phyloP scores from a whole-genome alignment of 2,329 filamentous ascomycete species.

The Diatrype stigma region DNA sequence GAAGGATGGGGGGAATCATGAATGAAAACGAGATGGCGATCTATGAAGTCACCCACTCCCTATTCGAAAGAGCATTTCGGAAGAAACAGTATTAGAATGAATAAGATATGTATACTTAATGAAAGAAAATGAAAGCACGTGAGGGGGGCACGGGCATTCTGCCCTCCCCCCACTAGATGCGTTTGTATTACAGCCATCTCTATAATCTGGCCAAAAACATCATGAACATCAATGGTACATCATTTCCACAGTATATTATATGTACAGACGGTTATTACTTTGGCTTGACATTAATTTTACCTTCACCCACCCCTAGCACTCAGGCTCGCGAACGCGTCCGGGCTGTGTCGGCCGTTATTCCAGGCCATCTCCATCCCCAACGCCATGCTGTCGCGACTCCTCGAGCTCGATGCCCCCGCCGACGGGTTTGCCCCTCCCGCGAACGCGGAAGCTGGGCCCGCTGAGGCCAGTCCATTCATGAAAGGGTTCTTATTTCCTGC shows the following conservation, averaged over 20 bases:
- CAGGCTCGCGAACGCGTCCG: slow-evolving; percentile 74
- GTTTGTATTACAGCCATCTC: not conserved
- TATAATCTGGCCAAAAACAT: slow-evolving; percentile 1
- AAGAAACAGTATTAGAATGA: too few species aligned
- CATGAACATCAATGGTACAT: slow-evolving; percentile 20
- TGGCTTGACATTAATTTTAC: too few species aligned
- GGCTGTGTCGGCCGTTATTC: slow-evolving; percentile 70
- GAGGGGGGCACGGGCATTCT: not conserved
- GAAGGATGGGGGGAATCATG: too few species aligned
- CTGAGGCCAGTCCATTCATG: slow-evolving; percentile 25
- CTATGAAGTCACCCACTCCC: too few species aligned
- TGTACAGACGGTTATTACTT: slow-evolving; percentile 7
- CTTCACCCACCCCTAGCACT: slow-evolving; percentile 54
- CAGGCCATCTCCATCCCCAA: slow-evolving; percentile 61
- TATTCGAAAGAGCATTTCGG: too few species aligned
- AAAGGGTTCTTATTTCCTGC: slow-evolving; percentile 57
- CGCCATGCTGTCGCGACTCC: slow-evolving; percentile 68
- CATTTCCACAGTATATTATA: slow-evolving; percentile 16
- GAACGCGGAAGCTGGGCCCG: slow-evolving; percentile 19
- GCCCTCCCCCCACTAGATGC: not conserved
- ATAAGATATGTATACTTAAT: too few species aligned
- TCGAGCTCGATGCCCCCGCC: slow-evolving; percentile 32
- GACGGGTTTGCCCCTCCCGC: slow-evolving; percentile 14
- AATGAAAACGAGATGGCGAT: too few species aligned
- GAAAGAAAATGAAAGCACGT: not conserved